Conservation (phyloP, 768 basidiomycete species). For the Leucogyrophana mollusca region DNA sequence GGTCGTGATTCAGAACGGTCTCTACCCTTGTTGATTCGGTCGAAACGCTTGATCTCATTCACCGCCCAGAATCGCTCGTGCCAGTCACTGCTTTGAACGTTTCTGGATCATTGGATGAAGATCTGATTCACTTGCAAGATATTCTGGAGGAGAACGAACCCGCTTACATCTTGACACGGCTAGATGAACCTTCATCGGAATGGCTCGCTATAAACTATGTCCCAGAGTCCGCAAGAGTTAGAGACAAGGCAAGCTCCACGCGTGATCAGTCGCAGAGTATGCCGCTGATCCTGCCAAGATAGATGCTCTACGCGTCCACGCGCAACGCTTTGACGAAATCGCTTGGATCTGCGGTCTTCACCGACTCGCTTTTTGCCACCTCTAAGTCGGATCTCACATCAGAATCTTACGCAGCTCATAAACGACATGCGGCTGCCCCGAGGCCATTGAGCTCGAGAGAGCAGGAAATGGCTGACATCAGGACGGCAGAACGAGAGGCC, state of each 20-base stretch:
- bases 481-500: slow-evolving; percentile 68
- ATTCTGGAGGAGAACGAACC: slow-evolving; percentile 61
- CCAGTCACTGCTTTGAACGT: slow-evolving; percentile 50
- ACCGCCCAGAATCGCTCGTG: slow-evolving; percentile 62
- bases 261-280: slow-evolving; percentile 3
- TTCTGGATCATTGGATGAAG: slow-evolving; percentile 55
- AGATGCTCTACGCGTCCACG: slow-evolving; percentile 91
- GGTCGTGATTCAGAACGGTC: slow-evolving; percentile 75
- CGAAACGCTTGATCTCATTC: slow-evolving; percentile 20
- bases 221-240: slow-evolving; percentile 76
- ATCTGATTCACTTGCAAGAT: slow-evolving; percentile 56
- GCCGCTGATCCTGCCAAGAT: background rate
- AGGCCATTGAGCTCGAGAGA: slow-evolving; percentile 83
- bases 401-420: slow-evolving; percentile 72
- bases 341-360: slow-evolving; percentile 74
- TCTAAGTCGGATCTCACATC: slow-evolving; percentile 64
- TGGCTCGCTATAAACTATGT: slow-evolving; percentile 83
- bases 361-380: slow-evolving; percentile 77
- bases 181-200: slow-evolving; percentile 56
- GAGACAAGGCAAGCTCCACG: slow-evolving; percentile 62
- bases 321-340: slow-evolving; percentile 65
- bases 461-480: slow-evolving; percentile 76
- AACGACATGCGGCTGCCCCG: slow-evolving; percentile 68
- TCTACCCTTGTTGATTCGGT: slow-evolving; percentile 15
- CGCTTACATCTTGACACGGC: slow-evolving; percentile 72